Conservation (phyloP, 2,329 filamentous ascomycete species). For the Seiridium cupressi region DNA sequence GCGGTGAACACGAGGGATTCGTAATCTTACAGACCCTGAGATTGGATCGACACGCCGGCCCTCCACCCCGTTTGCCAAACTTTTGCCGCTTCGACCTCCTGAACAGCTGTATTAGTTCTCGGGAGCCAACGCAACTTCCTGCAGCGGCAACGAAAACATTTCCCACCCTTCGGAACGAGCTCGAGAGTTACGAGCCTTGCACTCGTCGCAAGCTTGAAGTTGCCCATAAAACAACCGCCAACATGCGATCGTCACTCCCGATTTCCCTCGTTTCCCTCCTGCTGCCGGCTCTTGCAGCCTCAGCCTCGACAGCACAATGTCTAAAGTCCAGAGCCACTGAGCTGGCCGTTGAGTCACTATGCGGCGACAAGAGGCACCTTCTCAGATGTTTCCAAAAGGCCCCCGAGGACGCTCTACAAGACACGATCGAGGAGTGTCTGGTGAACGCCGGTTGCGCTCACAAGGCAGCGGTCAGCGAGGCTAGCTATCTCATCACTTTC, state of each 20-base stretch:
- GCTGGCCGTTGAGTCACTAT: constrained; percentile 39
- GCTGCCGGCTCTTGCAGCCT: constrained; percentile 10
- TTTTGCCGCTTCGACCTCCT: not conserved
- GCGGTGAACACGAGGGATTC: not conserved
- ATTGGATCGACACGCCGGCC: not conserved
- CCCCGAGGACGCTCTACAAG: constrained; percentile 23
- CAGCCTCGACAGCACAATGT: constrained; percentile 30
- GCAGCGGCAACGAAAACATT: not conserved
- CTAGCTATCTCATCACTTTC: constrained; percentile 27
- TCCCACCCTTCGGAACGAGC: not conserved
- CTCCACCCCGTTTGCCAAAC: not conserved
- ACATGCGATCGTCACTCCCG: constrained; percentile 10
- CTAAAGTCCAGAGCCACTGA: constrained; percentile 34
- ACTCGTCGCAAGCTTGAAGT: not conserved
- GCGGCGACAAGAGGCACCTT: constrained; percentile 41
- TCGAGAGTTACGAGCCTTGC: too few species aligned
- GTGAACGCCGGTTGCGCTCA: constrained; percentile 32
- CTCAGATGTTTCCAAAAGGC: constrained; percentile 39
- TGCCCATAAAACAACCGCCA: not conserved
- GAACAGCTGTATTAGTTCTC: not conserved
- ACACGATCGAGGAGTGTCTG: constrained; percentile 37
- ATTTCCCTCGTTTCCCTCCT: constrained; percentile 7
- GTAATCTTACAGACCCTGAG: not conserved
- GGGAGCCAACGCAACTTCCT: not conserved
- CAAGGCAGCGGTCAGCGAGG: constrained; percentile 32